A percentile compares a stretch with the other conserved stretches of the same genome.
phyloP scores from a whole-genome alignment of 257 asterid genomes.

The Salvia splendens region DNA sequence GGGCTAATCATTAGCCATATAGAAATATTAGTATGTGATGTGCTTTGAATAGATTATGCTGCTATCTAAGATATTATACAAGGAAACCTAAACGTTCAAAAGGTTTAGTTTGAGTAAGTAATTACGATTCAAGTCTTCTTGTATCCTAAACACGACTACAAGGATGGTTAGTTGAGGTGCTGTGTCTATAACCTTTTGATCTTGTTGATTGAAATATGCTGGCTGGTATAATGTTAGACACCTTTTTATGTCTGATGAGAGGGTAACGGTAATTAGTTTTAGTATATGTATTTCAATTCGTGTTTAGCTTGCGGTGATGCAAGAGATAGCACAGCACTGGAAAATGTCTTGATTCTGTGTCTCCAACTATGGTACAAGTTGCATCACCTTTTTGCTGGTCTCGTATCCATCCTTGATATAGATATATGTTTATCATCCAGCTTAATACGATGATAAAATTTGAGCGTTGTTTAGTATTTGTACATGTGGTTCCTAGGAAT shows the following conservation, averaged over 20 bases:
- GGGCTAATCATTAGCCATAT: not conserved
- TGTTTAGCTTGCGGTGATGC: not conserved
- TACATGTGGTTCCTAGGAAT: not conserved
- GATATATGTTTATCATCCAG: not conserved
- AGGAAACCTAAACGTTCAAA: constrained; percentile 9
- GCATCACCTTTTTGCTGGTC: not conserved
- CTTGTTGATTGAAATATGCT: not conserved
- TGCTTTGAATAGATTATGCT: constrained; percentile 15
- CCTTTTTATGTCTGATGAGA: not conserved
- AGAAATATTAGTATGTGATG: not conserved
- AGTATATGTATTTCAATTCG: not conserved
- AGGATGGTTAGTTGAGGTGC: not conserved
- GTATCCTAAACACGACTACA: not conserved
- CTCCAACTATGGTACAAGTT: not conserved
- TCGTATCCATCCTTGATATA: not conserved
- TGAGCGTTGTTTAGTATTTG: constrained; percentile 6
- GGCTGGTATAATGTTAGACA: not conserved
- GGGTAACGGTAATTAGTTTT: not conserved
- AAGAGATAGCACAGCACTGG: not conserved
- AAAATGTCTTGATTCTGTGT: not conserved
- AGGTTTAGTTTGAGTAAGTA: constrained; percentile 6
- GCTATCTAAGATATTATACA: constrained; percentile 3
- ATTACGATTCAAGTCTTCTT: too few relatives aligned
- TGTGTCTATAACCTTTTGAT: not conserved
- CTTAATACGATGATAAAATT: constrained; percentile 14